Conservation (phyloP, 2,329 filamentous ascomycete species). For the Tympanopsis confertula region DNA sequence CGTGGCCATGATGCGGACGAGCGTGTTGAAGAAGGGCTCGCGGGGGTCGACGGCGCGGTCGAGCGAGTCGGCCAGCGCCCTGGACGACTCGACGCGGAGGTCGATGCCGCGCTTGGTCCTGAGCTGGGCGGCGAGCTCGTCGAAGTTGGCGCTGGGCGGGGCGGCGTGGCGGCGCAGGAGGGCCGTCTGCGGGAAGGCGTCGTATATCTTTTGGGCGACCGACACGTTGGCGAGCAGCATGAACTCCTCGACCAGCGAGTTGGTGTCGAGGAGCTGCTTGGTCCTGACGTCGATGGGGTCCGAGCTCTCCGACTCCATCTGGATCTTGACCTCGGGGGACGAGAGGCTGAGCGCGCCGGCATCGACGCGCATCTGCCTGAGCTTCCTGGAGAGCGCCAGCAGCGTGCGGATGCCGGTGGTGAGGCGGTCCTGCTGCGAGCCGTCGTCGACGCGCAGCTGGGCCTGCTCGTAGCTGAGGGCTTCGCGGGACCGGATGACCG, state of each 20-base stretch:
- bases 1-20: conserved; percentile 93
- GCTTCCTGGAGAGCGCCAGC: conserved; percentile 78
- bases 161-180: conserved; percentile 87
- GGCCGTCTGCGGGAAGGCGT: conserved; percentile 87
- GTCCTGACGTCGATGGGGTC: conserved; percentile 84
- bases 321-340: conserved; percentile 93
- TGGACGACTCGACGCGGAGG: conserved; percentile 74
- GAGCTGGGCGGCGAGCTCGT: conserved; percentile 83
- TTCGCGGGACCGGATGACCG: conserved; percentile 90
- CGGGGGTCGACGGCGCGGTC: conserved; percentile 68
- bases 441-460: conserved; percentile 84
- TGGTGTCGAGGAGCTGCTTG: conserved; percentile 86
- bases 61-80: conserved; percentile 81
- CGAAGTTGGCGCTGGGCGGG: conserved; percentile 91
- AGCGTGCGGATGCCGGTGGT: conserved; percentile 81
- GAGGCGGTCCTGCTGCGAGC: conserved; percentile 75
- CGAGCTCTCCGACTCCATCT: conserved; percentile 88
- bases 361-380: conserved; percentile 91
- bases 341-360: conserved; percentile 90
- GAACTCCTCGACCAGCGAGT: conserved; percentile 96
- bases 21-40: conserved; percentile 96
- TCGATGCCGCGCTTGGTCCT: conserved; percentile 75
- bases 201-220: conserved; percentile 80
- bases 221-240: conserved; percentile 97
- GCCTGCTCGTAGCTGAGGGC: conserved; percentile 97